Base-by-base conservation (phyloP, 2,329 filamentous ascomycete genomes). In the Ascochyta rabiei region DNA sequence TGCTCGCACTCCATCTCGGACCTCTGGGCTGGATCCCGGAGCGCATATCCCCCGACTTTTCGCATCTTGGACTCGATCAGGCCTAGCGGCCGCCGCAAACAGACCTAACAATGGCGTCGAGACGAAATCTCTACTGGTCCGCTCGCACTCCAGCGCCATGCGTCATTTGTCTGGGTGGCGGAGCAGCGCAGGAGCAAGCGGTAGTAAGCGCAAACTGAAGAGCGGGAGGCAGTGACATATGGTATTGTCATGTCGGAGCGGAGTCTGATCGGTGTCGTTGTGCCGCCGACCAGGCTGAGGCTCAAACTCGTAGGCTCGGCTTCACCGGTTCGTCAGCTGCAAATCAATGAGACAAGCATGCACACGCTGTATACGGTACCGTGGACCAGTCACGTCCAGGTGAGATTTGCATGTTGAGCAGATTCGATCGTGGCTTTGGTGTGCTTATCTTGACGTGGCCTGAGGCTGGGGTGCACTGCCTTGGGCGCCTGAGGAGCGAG, bases 91-190 rank as follows among this genome's bases (percentile, higher is more conserved):
- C 52, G 12, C 48, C 16, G 13, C 8, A n/a, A 43, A 23, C 28
- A 15, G 19, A 43, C n/a, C 12, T 1, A 12, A n/a, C n/a, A n/a
- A 26, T 45, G 37, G 41, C 46, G 46, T 23, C 13, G 12, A 50
- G 24, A 24, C 23, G 18, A 0, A 21, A 6, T 16, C n/a, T 10
- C 34, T n/a, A 60, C 57, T 60, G 54, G 57, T n/a, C 13, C 40
- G 44, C 35, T 39, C 40, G 30, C 24, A 50, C 13, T 42, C 21
- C 4, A 23, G 19, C 12, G 10, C 15, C 10, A 30, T 41, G 53
- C 54, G 43, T 60, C 53, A 55, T 42, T n/a, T n/a, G 47, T 46
- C 34, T 49, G 46, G 44, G 49, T 40, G 53, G 54, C 54, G 54
- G 26, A 57, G 57, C 54, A 57, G 34, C 26, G 33, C 48, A 38